A percentile compares a stretch with the other conserved stretches of the same genome.
These are phyloP conservation scores for Candida hungchunana DNA, from an alignment of 805 yeast genomes.

Conservation along the genomic window DNA sequence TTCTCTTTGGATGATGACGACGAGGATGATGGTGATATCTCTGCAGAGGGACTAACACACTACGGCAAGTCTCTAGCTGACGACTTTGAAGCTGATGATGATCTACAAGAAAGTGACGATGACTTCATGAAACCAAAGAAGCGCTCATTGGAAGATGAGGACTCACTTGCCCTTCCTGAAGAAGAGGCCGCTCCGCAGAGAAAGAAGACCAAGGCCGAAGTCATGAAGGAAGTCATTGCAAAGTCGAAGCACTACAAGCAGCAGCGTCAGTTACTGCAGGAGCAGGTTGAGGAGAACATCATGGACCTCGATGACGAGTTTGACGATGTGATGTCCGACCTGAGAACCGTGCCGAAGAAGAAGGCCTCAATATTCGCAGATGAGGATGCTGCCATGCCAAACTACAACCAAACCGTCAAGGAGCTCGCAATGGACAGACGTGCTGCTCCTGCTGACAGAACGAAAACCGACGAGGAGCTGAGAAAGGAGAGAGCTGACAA, in stretches of 20 bases:
- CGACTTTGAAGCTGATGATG: conserved; percentile 47
- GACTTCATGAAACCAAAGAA: conserved; percentile 33
- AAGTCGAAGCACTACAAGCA: conserved; percentile 75
- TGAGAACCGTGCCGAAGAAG: conserved; percentile 33
- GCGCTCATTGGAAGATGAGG: conserved; percentile 29
- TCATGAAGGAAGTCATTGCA: conserved; percentile 81
- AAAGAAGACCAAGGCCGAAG: conserved; percentile 78
- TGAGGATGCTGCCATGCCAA: conserved; percentile 39
- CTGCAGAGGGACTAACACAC: conserved; percentile 64
- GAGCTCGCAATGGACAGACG: conserved; percentile 67
- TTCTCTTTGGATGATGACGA: conserved; percentile 61
- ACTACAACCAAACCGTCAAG: conserved; percentile 63
- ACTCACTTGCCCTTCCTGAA: conserved; percentile 30
- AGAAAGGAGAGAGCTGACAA: conserved; percentile 56
- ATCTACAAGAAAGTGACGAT: conserved; percentile 31
- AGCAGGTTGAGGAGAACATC: conserved; percentile 54
- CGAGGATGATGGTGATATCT: conserved; percentile 38
- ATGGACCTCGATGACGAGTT: conserved; percentile 69
- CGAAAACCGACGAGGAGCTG: conserved; percentile 73
- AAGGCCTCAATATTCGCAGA: conserved; percentile 19
- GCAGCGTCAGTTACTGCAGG: conserved; percentile 66
- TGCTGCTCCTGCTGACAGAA: conserved; percentile 77
- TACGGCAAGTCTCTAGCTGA: conserved; percentile 67
- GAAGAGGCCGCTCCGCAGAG: conserved; percentile 39
- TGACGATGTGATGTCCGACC: conserved; percentile 60